Base-by-base conservation (phyloP, 768 basidiomycete species). In the Dioszegia aurantiaca region DNA sequence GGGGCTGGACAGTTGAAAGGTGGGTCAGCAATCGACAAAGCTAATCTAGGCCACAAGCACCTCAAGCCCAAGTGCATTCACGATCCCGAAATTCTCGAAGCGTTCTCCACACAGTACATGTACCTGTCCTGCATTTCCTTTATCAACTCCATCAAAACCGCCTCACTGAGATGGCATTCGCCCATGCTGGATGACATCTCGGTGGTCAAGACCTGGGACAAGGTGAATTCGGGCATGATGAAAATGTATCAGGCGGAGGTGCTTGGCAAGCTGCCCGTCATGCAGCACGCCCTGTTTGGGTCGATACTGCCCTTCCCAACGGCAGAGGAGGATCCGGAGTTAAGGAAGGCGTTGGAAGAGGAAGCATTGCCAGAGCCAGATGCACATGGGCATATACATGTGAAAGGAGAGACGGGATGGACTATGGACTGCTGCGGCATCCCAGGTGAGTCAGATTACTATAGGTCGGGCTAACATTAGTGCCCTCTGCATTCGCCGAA, bases 121-220 rank as follows among this genome's bases (percentile, higher is more conserved):
- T 99, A 99, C 75, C 87, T 97, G 69, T 87, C 90, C 0, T 97
- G 93, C 77, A 93, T 99, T 63, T 81, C 84, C 37, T 98, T 97
- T 77, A 93, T 93, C 79, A 95, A 95, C 77, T 91, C 90, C 2
- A 90, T 97, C 64, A 98, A 98, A 74, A 90, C 92, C 0, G 92
- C 93, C 0, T 92, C 92, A 0, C 81, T 98, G 0, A 83, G 91
- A 51, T 99, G 94, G 94, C 94, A 99, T 78, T 95, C 91, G 0
- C 94, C 94, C 0, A 98, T 99, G 94, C 83, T 99, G 6, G 90
- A 97, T 75, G 94, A 98, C 70, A 98, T 98, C 55, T 93, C 91
- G 0, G 90, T 87, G 0, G 91, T 80, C 65, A 79, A 79, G 64
- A 77, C 75, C 0, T 98, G 94, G 94, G 88, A 90, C 69, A 98